Evolutionary conservation across 805 yeast genomes (phyloP).

Genomic region (Candida arabinofermentans): DNA sequence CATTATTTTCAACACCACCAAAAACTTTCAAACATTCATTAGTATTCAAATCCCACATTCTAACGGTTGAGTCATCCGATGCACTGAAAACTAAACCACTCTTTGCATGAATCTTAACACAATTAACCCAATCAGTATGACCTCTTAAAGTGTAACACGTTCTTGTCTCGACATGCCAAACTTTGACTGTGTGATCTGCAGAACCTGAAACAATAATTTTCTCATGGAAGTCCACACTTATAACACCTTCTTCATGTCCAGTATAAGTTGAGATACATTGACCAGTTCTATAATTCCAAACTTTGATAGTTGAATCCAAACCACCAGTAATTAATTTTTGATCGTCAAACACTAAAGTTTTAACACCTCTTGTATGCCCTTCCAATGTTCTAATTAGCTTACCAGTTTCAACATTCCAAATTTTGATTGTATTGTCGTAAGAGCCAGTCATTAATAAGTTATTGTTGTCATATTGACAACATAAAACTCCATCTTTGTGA

Average conservation of each 20-base stretch:
- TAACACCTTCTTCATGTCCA: slow-evolving; percentile 86
- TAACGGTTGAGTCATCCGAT: slow-evolving; percentile 85
- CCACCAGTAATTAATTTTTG: slow-evolving; percentile 91
- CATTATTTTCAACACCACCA: slow-evolving; percentile 68
- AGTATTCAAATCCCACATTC: slow-evolving; percentile 90
- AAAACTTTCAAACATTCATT: slow-evolving; percentile 77
- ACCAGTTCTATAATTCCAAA: slow-evolving; percentile 95
- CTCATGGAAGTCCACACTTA: slow-evolving; percentile 74
- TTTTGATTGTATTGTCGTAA: slow-evolving; percentile 81
- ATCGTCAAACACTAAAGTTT: slow-evolving; percentile 80
- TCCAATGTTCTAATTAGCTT: slow-evolving; percentile 67
- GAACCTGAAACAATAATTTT: slow-evolving; percentile 89
- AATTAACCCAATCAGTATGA: slow-evolving; percentile 88
- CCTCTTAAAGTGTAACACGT: slow-evolving; percentile 92
- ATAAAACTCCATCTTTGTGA: slow-evolving; percentile 84
- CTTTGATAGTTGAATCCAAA: slow-evolving; percentile 83
- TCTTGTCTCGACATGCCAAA: slow-evolving; percentile 94
- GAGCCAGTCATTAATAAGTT: slow-evolving; percentile 83
- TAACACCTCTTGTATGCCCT: slow-evolving; percentile 89
- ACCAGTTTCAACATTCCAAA: slow-evolving; percentile 90
- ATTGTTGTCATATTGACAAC: slow-evolving; percentile 79
- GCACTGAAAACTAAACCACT: slow-evolving; percentile 81
- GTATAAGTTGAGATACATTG: slow-evolving; percentile 90
- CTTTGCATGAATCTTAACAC: slow-evolving; percentile 79
- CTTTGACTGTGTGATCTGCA: slow-evolving; percentile 87